Base-by-base conservation (phyloP, 768 basidiomycete genomes). In the Macrolepiota dolichaula region DNA sequence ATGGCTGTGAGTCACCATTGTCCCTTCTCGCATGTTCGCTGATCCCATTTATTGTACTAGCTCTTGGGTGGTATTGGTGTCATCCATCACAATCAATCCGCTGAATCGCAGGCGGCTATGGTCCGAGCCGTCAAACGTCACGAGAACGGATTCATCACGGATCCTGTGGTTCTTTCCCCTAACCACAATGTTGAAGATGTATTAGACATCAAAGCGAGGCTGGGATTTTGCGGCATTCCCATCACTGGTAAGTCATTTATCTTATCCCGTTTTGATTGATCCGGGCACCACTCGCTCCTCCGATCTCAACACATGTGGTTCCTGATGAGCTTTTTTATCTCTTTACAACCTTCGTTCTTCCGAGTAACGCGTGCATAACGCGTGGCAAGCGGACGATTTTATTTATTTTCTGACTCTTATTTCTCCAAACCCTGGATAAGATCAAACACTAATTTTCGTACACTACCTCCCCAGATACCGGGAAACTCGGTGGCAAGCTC, bases 61-160 rank as follows among this genome's bases (percentile, higher is more conserved):
- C 87, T 99, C 57, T 85, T 96, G 59, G 97, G 97, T 52, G 97
- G 96, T 57, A 91, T 98, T 63, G 96, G 97, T 77, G 92, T 98
- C 70, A 98, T 98, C 68, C 96, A 99, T 73, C 95, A 99, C 76
- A 99, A 98, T 74, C 92, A 94, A 73, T 65, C 87, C 0, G 70
- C 94, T 0, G 86, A 85, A 47, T 84, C 85, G 3, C 97, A 99
- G 76, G 96, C 96, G 7, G 88, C 91, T 42, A 98, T 98, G 96
- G 94, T 98, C 68, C 89, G 93, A 64, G 92, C 93, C 46, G 97
- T 98, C 32, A 99, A 99, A 75, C 88, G 96, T 68, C 96, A 96
- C 72, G 96, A 98, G 76, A 99, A 98, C 70, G 97, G 97, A 4
- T 98, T 98, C 78, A 99, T 98, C 74, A 85, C 91, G 55, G 94